Percentiles rank a stretch among this genome's conserved stretches.
Conservation (phyloP, 208 protist species). For the Leishmania major region DNA sequence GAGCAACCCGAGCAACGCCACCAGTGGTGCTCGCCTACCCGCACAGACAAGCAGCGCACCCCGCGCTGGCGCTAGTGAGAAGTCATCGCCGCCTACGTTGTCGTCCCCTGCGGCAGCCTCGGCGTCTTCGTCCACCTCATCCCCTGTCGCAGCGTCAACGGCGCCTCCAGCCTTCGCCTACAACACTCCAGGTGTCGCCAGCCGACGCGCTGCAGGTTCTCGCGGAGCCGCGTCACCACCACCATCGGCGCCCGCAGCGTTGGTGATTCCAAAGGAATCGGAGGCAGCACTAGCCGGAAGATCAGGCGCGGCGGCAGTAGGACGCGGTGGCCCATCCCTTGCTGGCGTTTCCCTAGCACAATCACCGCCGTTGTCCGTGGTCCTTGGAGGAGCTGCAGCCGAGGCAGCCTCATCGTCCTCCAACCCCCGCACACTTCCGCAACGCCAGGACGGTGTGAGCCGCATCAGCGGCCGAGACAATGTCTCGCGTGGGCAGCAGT, state of each 20-base stretch:
- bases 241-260: neutral
- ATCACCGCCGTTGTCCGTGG: neutral
- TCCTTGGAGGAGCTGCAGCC: neutral
- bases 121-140: neutral
- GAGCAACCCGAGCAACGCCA: neutral
- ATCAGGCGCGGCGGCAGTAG: neutral
- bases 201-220: neutral
- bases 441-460: neutral
- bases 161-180: neutral
- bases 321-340: neutral
- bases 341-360: neutral
- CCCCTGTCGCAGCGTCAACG: neutral
- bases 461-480: neutral
- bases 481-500: neutral
- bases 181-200: constrained; percentile 2
- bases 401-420: neutral
- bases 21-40: too few species aligned
- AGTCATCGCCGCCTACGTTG: neutral
- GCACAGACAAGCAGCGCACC: neutral
- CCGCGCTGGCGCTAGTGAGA: neutral
- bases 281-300: neutral
- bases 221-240: neutral
- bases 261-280: neutral
- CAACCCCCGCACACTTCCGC: neutral
- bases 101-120: neutral